Base-by-base conservation (phyloP, 169 alveolate species). In the Eimeria maxima region DNA sequence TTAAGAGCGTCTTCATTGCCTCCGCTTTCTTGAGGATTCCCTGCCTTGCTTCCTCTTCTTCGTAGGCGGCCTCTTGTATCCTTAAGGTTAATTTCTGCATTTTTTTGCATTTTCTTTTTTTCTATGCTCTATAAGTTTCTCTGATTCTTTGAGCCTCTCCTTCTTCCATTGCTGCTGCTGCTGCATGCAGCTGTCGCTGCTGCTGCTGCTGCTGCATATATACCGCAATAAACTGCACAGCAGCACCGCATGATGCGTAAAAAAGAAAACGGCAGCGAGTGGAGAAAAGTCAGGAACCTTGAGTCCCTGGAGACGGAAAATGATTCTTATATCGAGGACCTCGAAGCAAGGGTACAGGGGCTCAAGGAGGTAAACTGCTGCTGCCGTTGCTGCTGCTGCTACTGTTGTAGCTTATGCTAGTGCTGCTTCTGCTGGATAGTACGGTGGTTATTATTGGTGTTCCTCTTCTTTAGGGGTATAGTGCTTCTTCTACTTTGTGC, bases 211-310 rank as follows among this genome's bases (percentile, higher is more conserved):
- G 73, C 73, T 74, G 86, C 20, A 74, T 38, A 60, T 44, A 74
- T 60, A 74, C 86, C 38, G 11, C 60, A 74, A 38, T 27, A 44
- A 67, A n/a, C 47, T 42, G 65, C 89, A 29, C 47, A 78, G 65
- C 89, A 29, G 78, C 78, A 45, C 10, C 84, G 93, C 84, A 93
- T 93, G 96, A 93, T 93, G 96, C 87, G 96, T 24, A 93, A 93
- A 78, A 93, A 93, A 50, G 96, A 53, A 53, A 53, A 65, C 27
- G 96, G 93, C 47, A 57, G 20, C 76, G 96, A 93, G 76, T 38
- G 88, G 88, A 80, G 93, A 20, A 42, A 87, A 63, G 44, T 65
- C 24, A 71, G 74, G 53, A 65, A 93, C 60, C 57, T 69, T 55
- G 96, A 78, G 22, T 33, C 93, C 47, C 55, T 93, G 47, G 96